Evolutionary conservation across 768 basidiomycete species (phyloP).

Genomic region (Botryobasidium botryosum): DNA sequence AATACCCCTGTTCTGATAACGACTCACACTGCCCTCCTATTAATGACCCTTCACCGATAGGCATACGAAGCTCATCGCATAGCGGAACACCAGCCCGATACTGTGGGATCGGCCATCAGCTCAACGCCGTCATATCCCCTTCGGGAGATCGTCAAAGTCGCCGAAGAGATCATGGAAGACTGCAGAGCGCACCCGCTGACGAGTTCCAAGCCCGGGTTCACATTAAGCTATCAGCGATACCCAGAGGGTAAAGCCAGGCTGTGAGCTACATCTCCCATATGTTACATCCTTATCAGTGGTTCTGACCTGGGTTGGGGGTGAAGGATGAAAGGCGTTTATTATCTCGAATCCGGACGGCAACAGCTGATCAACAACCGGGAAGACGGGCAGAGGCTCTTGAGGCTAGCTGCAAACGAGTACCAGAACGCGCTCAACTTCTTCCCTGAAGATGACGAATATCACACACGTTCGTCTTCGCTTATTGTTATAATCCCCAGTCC

Average conservation of each 20-base stretch:
- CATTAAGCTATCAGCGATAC: neutral
- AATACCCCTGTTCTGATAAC: too few relatives aligned
- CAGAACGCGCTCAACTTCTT: neutral
- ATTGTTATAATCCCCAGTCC: neutral
- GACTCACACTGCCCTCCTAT: neutral
- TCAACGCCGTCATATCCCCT: conserved; percentile 1
- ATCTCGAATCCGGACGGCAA: neutral
- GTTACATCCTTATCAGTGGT: neutral
- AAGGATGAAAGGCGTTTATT: conserved; percentile 3
- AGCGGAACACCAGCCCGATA: too few relatives aligned
- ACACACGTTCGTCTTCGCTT: neutral
- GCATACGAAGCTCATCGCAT: too few relatives aligned
- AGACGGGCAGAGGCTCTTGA: neutral
- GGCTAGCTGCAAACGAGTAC: conserved; percentile 1
- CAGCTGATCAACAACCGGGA: neutral
- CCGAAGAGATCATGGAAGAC: neutral
- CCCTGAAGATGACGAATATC: conserved; percentile 1
- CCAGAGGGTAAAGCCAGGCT: conserved; percentile 2
- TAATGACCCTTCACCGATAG: neutral
- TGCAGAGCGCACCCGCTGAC: neutral
- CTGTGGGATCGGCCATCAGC: too few relatives aligned
- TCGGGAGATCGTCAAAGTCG: conserved; percentile 1
- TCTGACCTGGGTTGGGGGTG: neutral
- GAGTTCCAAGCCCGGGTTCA: neutral
- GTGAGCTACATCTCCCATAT: neutral